Conservation (phyloP, 179 eudicot genomes). For the Beta macrorhiza region DNA sequence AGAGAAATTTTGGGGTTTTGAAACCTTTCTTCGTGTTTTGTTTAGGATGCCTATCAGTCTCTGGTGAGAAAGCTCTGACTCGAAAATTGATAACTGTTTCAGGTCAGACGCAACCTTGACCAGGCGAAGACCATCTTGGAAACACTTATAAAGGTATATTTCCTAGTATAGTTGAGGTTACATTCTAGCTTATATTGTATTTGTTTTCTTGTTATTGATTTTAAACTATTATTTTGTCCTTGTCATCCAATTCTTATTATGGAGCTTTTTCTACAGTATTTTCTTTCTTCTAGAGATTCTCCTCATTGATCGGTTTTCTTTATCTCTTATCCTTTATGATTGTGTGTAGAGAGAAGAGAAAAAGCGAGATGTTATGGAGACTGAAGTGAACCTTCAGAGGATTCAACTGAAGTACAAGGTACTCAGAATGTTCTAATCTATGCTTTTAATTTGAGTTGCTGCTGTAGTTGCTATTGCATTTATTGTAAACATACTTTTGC, state of each 20-base stretch:
- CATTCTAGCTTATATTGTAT: neutral
- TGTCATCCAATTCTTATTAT: neutral
- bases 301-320: neutral
- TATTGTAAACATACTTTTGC: neutral
- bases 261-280: no score
- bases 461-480: neutral
- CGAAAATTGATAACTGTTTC: conserved; percentile 13
- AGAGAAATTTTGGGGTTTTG: neutral
- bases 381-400: conserved; percentile 89
- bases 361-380: conserved; percentile 88
- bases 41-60: neutral
- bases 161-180: conserved; percentile 11
- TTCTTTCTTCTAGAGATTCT: neutral
- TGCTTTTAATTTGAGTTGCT: conserved; percentile 8
- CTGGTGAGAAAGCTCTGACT: neutral
- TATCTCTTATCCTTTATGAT: neutral
- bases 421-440: conserved; percentile 17
- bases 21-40: neutral
- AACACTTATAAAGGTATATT: conserved; percentile 74
- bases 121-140: conserved; percentile 85
- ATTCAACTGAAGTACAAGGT: conserved; percentile 91
- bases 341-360: conserved; percentile 88
- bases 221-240: conserved; percentile 3
- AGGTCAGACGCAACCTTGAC: conserved; percentile 98
- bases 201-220: neutral